phyloP scores from a whole-genome alignment of 2,329 filamentous ascomycete genomes.

The Fusarium nelsonii region DNA sequence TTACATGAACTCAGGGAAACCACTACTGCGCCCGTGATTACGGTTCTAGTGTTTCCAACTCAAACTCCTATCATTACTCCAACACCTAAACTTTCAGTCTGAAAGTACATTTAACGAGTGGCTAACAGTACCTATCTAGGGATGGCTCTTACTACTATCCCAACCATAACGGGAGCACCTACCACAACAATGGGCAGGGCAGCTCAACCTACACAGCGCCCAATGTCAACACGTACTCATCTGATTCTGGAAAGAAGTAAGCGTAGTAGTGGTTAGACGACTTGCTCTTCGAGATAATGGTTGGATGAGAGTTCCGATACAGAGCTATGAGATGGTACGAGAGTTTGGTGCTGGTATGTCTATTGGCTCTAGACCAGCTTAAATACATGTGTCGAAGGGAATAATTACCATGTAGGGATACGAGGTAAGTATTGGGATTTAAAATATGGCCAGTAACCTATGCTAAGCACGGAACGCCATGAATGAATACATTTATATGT shows the following conservation, averaged over 20 bases:
- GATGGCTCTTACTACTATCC: slow-evolving; percentile 80
- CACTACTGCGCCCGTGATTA: slow-evolving; percentile 76
- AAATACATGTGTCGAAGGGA: neutral
- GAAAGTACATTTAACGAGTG: neutral
- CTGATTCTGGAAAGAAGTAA: slow-evolving; percentile 33
- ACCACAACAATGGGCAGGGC: slow-evolving; percentile 73
- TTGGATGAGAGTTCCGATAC: neutral
- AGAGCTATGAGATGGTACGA: slow-evolving; percentile 1
- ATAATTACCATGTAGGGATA: neutral
- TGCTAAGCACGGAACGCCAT: neutral
- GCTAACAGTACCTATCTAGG: slow-evolving; percentile 47
- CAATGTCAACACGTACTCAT: slow-evolving; percentile 51
- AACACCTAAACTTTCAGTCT: slow-evolving; percentile 62
- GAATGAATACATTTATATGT: no score
- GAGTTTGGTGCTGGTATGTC: slow-evolving; percentile 22
- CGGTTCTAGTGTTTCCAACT: slow-evolving; percentile 65
- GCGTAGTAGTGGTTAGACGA: neutral
- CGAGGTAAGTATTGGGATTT: neutral
- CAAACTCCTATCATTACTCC: slow-evolving; percentile 75
- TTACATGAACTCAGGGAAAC: slow-evolving; percentile 66
- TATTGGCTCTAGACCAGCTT: slow-evolving; percentile 19
- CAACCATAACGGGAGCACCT: slow-evolving; percentile 76
- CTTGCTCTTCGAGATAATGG: neutral
- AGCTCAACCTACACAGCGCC: slow-evolving; percentile 71
- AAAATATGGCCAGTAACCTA: neutral